Evolutionary conservation across 176 grass and related monocot species (phyloP).

Genomic region (Aegilops tauschii): DNA sequence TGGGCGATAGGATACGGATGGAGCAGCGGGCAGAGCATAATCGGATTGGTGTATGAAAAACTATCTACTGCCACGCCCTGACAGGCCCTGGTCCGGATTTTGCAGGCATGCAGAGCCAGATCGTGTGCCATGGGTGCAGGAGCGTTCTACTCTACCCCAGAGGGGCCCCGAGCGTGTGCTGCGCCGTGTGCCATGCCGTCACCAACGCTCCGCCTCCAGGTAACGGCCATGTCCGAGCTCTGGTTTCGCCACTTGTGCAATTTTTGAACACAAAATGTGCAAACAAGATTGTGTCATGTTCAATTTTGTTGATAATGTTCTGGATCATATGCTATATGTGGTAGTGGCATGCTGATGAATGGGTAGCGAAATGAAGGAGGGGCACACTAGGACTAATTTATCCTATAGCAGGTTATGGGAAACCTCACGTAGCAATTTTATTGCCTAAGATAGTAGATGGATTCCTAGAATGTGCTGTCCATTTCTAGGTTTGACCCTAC

Average conservation of each 20-base stretch:
- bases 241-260: background rate
- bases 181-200: conserved; percentile 52
- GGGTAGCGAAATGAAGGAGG: background rate
- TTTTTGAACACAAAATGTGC: background rate
- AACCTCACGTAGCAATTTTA: background rate
- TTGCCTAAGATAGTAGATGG: background rate
- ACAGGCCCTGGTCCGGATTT: background rate
- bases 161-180: conserved; percentile 70
- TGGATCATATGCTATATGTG: background rate
- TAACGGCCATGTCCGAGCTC: conserved; percentile 8
- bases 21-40: background rate
- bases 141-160: conserved; percentile 63
- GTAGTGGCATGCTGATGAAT: background rate
- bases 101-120: conserved; percentile 79
- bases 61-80: background rate
- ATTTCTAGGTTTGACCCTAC: background rate
- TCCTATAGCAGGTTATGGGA: background rate
- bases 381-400: background rate
- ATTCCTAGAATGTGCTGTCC: background rate
- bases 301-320: background rate
- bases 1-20: background rate
- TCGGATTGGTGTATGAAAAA: background rate
- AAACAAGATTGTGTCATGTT: background rate
- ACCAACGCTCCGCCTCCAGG: conserved; percentile 52
- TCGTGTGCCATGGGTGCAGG: conserved; percentile 86